Conservation (phyloP, 225 moss, liverwort and hornwort genomes). For the Sphagnum contortum region DNA sequence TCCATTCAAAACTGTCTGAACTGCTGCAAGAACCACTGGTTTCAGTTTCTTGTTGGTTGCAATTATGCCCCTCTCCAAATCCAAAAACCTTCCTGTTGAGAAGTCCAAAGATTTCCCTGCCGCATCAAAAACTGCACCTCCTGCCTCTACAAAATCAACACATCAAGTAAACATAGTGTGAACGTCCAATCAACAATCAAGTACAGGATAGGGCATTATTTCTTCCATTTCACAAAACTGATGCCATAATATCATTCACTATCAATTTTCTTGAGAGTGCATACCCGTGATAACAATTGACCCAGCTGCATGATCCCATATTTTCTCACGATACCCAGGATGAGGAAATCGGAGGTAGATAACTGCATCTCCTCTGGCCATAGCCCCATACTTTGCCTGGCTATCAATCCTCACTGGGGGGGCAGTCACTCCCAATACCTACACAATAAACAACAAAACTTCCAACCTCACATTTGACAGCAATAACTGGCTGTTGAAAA, state of each 20-base stretch:
- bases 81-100: slow-evolving; percentile 85
- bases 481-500: too few relatives aligned
- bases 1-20: slow-evolving; percentile 56
- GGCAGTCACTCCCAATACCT: slow-evolving; percentile 83
- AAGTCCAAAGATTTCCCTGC: slow-evolving; percentile 83
- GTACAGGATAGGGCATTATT: neutral
- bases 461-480: too few relatives aligned
- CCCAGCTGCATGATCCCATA: slow-evolving; percentile 98
- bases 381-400: slow-evolving; percentile 96
- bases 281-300: slow-evolving; percentile 91
- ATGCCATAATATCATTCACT: neutral
- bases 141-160: slow-evolving; percentile 54
- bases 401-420: slow-evolving; percentile 96
- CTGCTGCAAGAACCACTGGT: slow-evolving; percentile 61
- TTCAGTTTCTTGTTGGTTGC: slow-evolving; percentile 72
- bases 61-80: slow-evolving; percentile 84
- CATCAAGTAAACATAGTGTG: neutral
- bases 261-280: neutral
- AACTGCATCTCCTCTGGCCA: slow-evolving; percentile 96
- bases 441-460: slow-evolving; percentile 4
- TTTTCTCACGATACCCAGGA: slow-evolving; percentile 87
- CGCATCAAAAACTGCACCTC: slow-evolving; percentile 91
- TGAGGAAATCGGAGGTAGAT: slow-evolving; percentile 94
- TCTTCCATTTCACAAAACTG: neutral
- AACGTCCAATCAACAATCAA: neutral